These are phyloP conservation scores for Aspergillus carlsbadensis DNA, from an alignment of 495 filamentous ascomycete genomes.

Conservation along the genomic window DNA sequence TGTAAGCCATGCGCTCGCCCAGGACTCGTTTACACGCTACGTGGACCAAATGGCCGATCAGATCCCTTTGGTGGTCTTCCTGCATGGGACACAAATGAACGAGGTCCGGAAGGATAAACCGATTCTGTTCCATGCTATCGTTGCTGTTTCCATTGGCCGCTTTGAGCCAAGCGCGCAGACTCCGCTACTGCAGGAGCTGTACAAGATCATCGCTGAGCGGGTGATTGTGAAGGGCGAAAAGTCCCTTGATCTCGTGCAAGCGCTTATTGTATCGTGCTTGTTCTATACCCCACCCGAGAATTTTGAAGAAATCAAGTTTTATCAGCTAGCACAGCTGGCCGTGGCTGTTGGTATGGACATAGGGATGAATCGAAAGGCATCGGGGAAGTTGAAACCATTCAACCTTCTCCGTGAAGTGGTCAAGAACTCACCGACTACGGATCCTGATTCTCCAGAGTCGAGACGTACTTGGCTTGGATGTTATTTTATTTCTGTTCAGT, in stretches of 20 bases:
- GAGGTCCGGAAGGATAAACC: slow-evolving; percentile 72
- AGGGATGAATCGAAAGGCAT: slow-evolving; percentile 61
- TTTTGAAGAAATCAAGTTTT: slow-evolving; percentile 87
- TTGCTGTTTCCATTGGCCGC: slow-evolving; percentile 64
- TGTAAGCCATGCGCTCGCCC: slow-evolving; percentile 60
- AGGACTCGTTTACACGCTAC: slow-evolving; percentile 67
- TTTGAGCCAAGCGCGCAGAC: slow-evolving; percentile 59
- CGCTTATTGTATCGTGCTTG: slow-evolving; percentile 65
- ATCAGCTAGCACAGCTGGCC: slow-evolving; percentile 81
- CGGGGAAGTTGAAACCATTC: slow-evolving; percentile 27
- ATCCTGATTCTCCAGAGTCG: slow-evolving; percentile 68
- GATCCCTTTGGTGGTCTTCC: slow-evolving; percentile 78
- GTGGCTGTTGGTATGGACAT: slow-evolving; percentile 86
- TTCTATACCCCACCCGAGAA: slow-evolving; percentile 86
- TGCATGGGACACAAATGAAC: slow-evolving; percentile 59
- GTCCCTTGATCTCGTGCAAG: slow-evolving; percentile 81
- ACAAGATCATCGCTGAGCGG: slow-evolving; percentile 69
- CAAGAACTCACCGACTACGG: slow-evolving; percentile 46
- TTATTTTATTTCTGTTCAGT: slow-evolving; percentile 70
- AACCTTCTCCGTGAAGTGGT: slow-evolving; percentile 30
- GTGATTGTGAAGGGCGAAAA: slow-evolving; percentile 78
- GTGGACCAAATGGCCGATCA: slow-evolving; percentile 65
- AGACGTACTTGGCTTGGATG: slow-evolving; percentile 77
- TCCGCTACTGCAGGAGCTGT: slow-evolving; percentile 65
- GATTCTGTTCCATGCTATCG: slow-evolving; percentile 76